Conservation (phyloP, 2,329 filamentous ascomycete species). For the Talaromyces albobiverticillius region DNA sequence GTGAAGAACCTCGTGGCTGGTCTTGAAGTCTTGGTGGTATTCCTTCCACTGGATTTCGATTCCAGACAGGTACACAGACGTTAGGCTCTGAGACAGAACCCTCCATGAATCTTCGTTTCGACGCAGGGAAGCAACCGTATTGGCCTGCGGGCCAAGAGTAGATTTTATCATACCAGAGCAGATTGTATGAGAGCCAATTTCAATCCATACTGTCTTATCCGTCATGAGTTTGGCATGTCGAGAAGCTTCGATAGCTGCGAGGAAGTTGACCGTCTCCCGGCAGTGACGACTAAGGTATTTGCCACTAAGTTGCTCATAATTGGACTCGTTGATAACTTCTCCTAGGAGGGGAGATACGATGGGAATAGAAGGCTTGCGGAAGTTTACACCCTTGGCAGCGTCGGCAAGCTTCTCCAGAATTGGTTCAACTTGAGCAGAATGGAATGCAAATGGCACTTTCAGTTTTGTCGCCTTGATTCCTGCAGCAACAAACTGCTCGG, state of each 20-base stretch:
- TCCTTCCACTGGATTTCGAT: slow-evolving; percentile 63
- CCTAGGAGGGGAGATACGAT: slow-evolving; percentile 48
- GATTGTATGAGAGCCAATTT: slow-evolving; percentile 50
- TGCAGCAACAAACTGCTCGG: slow-evolving; percentile 32
- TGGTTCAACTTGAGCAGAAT: slow-evolving; percentile 46
- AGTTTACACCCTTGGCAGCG: slow-evolving; percentile 35
- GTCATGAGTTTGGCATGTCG: slow-evolving; percentile 19
- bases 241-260: slow-evolving; percentile 34
- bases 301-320: slow-evolving; percentile 30
- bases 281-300: slow-evolving; percentile 42
- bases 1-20: slow-evolving; percentile 20
- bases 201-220: slow-evolving; percentile 38
- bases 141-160: slow-evolving; percentile 25
- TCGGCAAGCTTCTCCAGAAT: slow-evolving; percentile 43
- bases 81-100: slow-evolving; percentile 11
- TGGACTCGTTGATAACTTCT: slow-evolving; percentile 37
- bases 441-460: slow-evolving; percentile 46
- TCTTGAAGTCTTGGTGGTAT: slow-evolving; percentile 58
- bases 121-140: slow-evolving; percentile 38
- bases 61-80: slow-evolving; percentile 12
- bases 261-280: slow-evolving; percentile 47
- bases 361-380: slow-evolving; percentile 39
- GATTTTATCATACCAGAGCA: slow-evolving; percentile 45
- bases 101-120: slow-evolving; percentile 41
- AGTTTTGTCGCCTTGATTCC: slow-evolving; percentile 42